Percentiles rank a stretch among this genome's conserved stretches.
These are phyloP conservation scores for Iris macrosiphon DNA, from an alignment of 106 monocot species.

Conservation along the genomic window DNA sequence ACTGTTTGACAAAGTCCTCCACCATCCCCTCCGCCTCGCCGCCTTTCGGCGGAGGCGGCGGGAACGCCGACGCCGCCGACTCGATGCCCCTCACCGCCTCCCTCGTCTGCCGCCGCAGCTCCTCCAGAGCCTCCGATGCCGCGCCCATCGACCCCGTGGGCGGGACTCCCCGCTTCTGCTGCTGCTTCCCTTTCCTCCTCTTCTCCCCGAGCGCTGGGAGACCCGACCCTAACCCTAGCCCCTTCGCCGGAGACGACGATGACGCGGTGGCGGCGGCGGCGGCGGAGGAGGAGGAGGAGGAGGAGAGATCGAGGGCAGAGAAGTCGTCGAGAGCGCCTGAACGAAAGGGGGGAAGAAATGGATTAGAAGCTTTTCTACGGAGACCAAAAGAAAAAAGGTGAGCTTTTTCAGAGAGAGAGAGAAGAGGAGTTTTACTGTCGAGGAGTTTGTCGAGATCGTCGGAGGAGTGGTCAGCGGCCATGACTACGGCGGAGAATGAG, in stretches of 20 bases:
- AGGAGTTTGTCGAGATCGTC: constrained; percentile 29
- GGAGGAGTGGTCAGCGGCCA: constrained; percentile 9
- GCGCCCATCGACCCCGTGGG: constrained; percentile 3
- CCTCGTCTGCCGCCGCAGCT: constrained; percentile 18
- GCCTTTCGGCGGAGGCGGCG: constrained; percentile 1
- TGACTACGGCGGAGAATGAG: too few species aligned
- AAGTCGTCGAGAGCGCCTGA: constrained; percentile 28
- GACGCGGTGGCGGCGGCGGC: not conserved
- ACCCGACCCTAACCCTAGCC: constrained; percentile 13
- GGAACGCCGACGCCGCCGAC: constrained; percentile 5
- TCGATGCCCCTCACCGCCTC: constrained; percentile 18
- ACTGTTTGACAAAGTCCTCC: constrained; percentile 24
- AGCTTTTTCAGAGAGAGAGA: not conserved
- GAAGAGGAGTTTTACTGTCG: constrained; percentile 3
- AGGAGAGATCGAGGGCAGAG: constrained; percentile 15
- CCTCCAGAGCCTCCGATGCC: constrained; percentile 14
- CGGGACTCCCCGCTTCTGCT: not conserved
- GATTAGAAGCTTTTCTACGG: too few species aligned
- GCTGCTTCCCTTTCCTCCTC: constrained; percentile 4
- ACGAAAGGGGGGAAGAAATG: too few species aligned
- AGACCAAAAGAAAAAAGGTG: not conserved
- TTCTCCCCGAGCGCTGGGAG: constrained; percentile 4
- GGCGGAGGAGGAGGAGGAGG: not conserved
- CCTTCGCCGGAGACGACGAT: constrained; percentile 5
- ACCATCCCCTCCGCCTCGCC: constrained; percentile 15